These are phyloP conservation scores for Pseudonitzschia multiseries DNA, from an alignment of 108 stramenopile genomes.

Conservation along the genomic window DNA sequence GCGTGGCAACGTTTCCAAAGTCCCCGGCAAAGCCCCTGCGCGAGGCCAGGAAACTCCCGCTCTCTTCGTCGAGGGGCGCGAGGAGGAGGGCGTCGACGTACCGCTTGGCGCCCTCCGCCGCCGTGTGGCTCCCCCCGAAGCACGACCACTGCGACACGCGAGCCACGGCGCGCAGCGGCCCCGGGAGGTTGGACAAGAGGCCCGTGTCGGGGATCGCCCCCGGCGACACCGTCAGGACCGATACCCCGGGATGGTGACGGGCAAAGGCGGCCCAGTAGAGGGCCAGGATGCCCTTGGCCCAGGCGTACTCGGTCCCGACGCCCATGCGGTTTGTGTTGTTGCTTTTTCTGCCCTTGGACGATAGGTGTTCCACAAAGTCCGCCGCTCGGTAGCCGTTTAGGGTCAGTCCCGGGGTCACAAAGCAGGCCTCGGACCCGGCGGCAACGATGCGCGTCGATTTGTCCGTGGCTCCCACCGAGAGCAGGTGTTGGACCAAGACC, in stretches of 20 bases:
- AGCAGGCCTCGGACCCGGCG: constrained; percentile 29
- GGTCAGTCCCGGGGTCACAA: constrained; percentile 7
- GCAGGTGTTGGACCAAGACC: constrained; percentile 5
- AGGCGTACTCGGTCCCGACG: constrained; percentile 17
- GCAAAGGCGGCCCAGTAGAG: constrained; percentile 33
- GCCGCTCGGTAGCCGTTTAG: background rate
- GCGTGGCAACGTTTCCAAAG: constrained; percentile 6
- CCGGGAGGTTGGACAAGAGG: background rate
- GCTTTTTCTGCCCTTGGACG: background rate
- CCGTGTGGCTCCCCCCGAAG: constrained; percentile 16
- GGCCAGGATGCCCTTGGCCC: constrained; percentile 25
- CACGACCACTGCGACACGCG: background rate
- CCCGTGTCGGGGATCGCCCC: constrained; percentile 14
- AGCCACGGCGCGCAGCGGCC: background rate
- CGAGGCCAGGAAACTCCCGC: constrained; percentile 6
- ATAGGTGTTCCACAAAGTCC: constrained; percentile 3
- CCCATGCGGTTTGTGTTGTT: background rate
- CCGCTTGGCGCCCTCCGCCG: constrained; percentile 22
- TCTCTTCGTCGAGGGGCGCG: background rate
- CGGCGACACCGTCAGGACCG: constrained; percentile 26
- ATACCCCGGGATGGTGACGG: constrained; percentile 21
- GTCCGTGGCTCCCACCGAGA: constrained; percentile 8
- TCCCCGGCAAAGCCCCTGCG: constrained; percentile 8
- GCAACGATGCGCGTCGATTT: constrained; percentile 5
- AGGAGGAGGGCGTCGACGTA: constrained; percentile 25